Conservation (phyloP, 2,329 filamentous ascomycete genomes). For the Aspergillus hiratsukae region DNA sequence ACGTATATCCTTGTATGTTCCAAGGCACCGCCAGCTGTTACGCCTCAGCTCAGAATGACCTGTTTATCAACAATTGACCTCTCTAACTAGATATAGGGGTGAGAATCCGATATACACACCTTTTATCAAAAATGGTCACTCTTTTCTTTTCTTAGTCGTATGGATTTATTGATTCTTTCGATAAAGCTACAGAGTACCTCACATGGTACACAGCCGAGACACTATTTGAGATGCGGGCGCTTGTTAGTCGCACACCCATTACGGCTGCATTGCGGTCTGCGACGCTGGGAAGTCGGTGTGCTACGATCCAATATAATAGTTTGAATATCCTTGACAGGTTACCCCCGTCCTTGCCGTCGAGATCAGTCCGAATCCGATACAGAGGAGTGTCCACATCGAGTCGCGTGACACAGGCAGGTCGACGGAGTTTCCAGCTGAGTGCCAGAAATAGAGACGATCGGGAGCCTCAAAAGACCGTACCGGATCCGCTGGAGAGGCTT, state of each 20-base stretch:
- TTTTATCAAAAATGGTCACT: neutral
- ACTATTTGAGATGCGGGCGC: neutral
- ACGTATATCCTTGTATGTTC: conserved; percentile 2
- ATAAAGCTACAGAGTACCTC: neutral
- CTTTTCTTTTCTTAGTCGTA: neutral
- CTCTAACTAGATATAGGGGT: neutral
- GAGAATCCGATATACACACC: neutral
- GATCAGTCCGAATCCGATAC: neutral
- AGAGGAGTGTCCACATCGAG: neutral
- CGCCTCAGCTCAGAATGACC: neutral
- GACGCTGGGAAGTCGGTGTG: neutral
- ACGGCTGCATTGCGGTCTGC: neutral
- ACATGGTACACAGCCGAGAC: neutral
- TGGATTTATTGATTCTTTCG: neutral
- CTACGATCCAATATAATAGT: neutral
- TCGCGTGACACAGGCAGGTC: neutral
- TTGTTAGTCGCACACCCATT: neutral
- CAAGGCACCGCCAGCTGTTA: neutral
- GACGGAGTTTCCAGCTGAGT: neutral
- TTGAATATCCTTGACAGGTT: neutral
- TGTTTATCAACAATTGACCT: neutral
- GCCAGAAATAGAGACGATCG: neutral
- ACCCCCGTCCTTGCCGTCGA: neutral
- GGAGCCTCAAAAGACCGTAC: neutral
- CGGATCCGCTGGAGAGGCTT: conserved; percentile 3